Evolutionary conservation across 2,329 filamentous ascomycete genomes (phyloP), one percentile per base, ranked within the genome.

Genomic region (Salinomyces thailandicus): DNA sequence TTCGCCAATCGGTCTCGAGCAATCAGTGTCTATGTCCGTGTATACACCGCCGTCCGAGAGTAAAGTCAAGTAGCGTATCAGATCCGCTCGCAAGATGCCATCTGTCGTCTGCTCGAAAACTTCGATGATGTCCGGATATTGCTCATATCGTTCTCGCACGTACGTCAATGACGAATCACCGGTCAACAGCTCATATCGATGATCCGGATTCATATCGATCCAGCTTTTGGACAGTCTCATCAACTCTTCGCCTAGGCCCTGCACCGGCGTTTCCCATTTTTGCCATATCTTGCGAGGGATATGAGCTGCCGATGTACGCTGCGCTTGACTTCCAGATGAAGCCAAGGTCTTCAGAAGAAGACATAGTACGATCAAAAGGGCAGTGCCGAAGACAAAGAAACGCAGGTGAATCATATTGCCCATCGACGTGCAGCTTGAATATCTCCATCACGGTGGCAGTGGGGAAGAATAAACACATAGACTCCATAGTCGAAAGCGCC

Each of bases 1-100:
- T 9, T 39, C 31, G 16, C 43, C 33, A 15, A 46, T 41, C 6
- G 43, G 41, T 18, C 36, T 30, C 12, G 31, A 24, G 33, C 45
- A 46, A 11, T 38, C 39, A 9, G 41, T 44, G 33, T 49, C 47
- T n/a, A 48, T 41, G 22, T 49, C 47, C n/a, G 35, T 18, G 35
- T 49, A 49, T 2, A 43, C 36, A 19, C 47, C 47, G 18, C 47
- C 45, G 8, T 49, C 45, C 4, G 36, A 37, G 5, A 44, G 36
- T 6, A 49, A 32, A 6, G 38, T 34, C 24, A 49, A 22, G 22
- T 49, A 49, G 14, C 47, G 34, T 16, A 44, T 40, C 24, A 41
- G 31, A 24, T 48, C 47, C 9, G 45, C 43, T 13, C 45, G 43
- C 2, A 47, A 27, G 14, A 45, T 41, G 5, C 22, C 18, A 18